These are phyloP conservation scores for Epichloe hybrida DNA, from an alignment of 2,329 filamentous ascomycete genomes.

Conservation along the genomic window DNA sequence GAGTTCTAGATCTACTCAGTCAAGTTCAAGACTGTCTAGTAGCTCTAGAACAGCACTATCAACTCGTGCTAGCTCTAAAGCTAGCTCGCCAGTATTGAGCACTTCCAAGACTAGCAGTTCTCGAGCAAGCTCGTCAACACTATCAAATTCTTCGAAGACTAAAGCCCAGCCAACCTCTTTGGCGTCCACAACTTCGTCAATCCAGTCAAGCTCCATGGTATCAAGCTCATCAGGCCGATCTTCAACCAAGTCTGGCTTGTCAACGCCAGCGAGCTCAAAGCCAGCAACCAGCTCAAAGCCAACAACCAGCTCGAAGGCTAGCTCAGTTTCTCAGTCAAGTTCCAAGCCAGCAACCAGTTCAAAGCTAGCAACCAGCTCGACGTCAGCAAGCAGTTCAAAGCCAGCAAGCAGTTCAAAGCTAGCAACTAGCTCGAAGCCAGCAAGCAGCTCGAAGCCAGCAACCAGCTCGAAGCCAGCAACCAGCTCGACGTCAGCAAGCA, in stretches of 20 bases:
- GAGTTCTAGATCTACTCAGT: not conserved
- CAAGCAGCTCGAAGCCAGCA: too few species aligned
- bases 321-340: too few species aligned
- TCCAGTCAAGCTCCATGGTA: not conserved
- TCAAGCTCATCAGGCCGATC: not conserved
- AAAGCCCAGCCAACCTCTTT: not conserved
- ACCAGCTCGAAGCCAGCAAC: too few species aligned
- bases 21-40: not conserved
- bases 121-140: not conserved
- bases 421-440: too few species aligned
- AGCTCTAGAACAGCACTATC: not conserved
- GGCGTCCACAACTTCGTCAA: not conserved
- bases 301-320: too few species aligned
- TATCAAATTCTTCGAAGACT: not conserved
- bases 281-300: too few species aligned
- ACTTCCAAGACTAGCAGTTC: not conserved
- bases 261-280: not conserved
- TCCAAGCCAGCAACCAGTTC: too few species aligned
- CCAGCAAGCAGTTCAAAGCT: fast-evolving
- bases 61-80: not conserved
- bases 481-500: too few species aligned
- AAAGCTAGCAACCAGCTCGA: too few species aligned
- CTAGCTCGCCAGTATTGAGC: not conserved
- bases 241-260: not conserved
- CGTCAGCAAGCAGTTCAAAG: too few species aligned